A percentile compares a stretch with the other conserved stretches of the same genome.
These are phyloP conservation scores for Lichtheimia ramosa DNA, from an alignment of 371 early-diverging fungal genomes.

Conservation along the genomic window DNA sequence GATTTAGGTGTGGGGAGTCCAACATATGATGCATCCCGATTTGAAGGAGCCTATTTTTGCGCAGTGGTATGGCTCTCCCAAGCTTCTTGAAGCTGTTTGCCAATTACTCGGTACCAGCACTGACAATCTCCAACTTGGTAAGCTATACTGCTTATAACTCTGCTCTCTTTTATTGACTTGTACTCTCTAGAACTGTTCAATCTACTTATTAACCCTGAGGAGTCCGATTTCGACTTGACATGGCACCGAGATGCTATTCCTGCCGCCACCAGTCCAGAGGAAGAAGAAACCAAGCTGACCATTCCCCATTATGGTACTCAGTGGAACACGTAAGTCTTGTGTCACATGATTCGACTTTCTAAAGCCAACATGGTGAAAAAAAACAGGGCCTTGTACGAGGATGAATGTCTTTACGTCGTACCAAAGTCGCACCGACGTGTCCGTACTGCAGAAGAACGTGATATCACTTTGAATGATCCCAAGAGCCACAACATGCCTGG, in stretches of 20 bases:
- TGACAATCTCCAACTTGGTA: slow-evolving; percentile 50
- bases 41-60: slow-evolving; percentile 49
- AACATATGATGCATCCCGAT: slow-evolving; percentile 52
- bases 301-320: slow-evolving; percentile 60
- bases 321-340: slow-evolving; percentile 49
- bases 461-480: slow-evolving; percentile 51
- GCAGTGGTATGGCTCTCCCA: slow-evolving; percentile 48
- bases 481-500: slow-evolving; percentile 53
- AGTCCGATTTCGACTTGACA: slow-evolving; percentile 51
- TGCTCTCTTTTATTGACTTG: not conserved
- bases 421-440: slow-evolving; percentile 52
- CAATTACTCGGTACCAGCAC: slow-evolving; percentile 37
- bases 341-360: not conserved
- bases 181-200: slow-evolving; percentile 50
- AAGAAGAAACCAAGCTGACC: slow-evolving; percentile 40
- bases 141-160: slow-evolving; percentile 1
- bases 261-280: slow-evolving; percentile 41
- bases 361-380: slow-evolving; percentile 13
- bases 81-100: slow-evolving; percentile 40
- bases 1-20: slow-evolving; percentile 47
- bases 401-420: slow-evolving; percentile 50
- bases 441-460: slow-evolving; percentile 45
- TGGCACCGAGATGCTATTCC: slow-evolving; percentile 59
- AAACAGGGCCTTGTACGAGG: slow-evolving; percentile 45
- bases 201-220: slow-evolving; percentile 52